phyloP scores from a whole-genome alignment of 192 early-diverging fungal species.

The Podochytrium sp. region DNA sequence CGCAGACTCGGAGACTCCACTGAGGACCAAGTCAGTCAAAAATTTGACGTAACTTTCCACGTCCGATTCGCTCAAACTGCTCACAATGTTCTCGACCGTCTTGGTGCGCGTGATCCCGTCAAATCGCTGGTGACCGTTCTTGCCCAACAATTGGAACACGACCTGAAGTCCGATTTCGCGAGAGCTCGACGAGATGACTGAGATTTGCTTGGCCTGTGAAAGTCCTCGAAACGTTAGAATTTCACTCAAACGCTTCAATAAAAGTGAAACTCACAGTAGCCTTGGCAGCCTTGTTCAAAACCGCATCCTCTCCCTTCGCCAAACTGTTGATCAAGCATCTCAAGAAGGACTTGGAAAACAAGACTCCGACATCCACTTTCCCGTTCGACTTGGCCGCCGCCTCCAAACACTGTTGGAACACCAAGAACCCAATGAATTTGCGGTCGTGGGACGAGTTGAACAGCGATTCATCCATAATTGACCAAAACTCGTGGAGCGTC shows the following conservation, averaged over 20 bases:
- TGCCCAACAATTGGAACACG: constrained; percentile 81
- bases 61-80: constrained; percentile 68
- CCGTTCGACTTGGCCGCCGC: not conserved
- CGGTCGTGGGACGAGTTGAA: constrained; percentile 79
- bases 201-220: constrained; percentile 51
- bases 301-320: constrained; percentile 65
- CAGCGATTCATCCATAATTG: constrained; percentile 58
- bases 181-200: constrained; percentile 65
- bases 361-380: constrained; percentile 51
- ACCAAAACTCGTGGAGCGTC: constrained; percentile 74
- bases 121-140: constrained; percentile 71
- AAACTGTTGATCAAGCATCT: constrained; percentile 86
- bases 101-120: constrained; percentile 73
- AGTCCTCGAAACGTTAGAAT: not conserved
- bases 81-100: constrained; percentile 78
- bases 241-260: not conserved
- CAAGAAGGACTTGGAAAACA: constrained; percentile 86
- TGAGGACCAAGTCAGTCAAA: constrained; percentile 70
- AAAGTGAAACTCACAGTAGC: constrained; percentile 55
- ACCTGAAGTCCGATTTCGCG: constrained; percentile 75
- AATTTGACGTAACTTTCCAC: constrained; percentile 75
- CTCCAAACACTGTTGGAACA: constrained; percentile 54
- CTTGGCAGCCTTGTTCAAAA: constrained; percentile 79
- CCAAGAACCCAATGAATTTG: constrained; percentile 87
- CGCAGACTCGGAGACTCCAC: constrained; percentile 36